Base-by-base conservation (phyloP, 2,329 filamentous ascomycete genomes). In the Thielaviopsis musarum region DNA sequence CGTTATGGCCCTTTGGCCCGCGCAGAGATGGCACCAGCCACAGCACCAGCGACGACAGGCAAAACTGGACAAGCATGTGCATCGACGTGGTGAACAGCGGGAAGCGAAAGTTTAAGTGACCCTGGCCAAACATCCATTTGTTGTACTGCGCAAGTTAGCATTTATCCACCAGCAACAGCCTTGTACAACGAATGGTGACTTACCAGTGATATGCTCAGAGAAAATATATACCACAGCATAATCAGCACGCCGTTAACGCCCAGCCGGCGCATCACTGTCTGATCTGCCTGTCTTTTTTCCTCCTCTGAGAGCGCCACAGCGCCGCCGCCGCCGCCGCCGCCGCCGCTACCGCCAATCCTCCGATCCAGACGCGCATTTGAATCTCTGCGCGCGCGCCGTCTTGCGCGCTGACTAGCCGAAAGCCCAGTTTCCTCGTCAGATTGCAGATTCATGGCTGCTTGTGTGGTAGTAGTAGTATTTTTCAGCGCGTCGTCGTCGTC, bases 91-190 rank as follows among this genome's bases (percentile, higher is more conserved):
- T 95, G 72, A 97, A 97, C 56, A 98, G 79, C 48, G 93, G 93
- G 67, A 93, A 97, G 57, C 88, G 84, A 70, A 98, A 98, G 71
- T 96, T 85, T 65, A 94, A 81, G 65, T 86, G 82, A 65, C 85
- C 80, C 63, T 85, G 80, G 67, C 88, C 87, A 73, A 98, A 97
- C 91, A 98, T 97, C 93, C 93, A 97, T 75, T 96, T 97, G 79
- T 98, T 98, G 77, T 97, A 98, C 85, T 93, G 64, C 56, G 34
- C 34, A 52, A 22, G 3, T 6, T 19, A 28, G 48, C n/a, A 26
- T 58, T 48, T 15, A 64, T 69, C 62, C 67, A 68, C 68, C 58
- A 69, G 65, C 52, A 13, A 21, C 30, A 21, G 21, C 6, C 12
- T 5, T 21, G 3, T 7, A 64, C 38, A 34, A 53, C 26, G 17